These are phyloP conservation scores for Gastrolobium bilobum DNA, from an alignment of 306 rosid genomes.

Conservation along the genomic window DNA sequence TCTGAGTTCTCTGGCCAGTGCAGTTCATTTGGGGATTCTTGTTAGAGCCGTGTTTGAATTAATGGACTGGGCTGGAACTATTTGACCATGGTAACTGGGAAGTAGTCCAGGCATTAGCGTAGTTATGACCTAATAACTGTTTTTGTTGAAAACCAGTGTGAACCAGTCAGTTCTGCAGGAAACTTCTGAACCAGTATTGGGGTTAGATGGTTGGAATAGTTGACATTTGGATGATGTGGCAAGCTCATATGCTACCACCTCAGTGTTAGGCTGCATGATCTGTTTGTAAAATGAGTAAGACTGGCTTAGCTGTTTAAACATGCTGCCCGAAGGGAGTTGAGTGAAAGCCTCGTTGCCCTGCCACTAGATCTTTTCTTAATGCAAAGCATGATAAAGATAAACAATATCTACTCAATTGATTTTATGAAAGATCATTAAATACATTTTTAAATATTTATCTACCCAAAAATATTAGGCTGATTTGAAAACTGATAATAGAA, in stretches of 20 bases:
- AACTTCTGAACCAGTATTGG: background rate
- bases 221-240: conserved; percentile 12
- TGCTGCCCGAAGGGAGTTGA: conserved; percentile 23
- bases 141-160: conserved; percentile 15
- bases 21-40: conserved; percentile 26
- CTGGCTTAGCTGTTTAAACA: conserved; percentile 7
- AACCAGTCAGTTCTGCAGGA: background rate
- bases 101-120: background rate
- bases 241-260: conserved; percentile 22
- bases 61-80: background rate
- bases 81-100: conserved; percentile 7
- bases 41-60: background rate
- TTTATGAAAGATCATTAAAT: background rate
- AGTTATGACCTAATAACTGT: background rate
- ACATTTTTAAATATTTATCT: conserved; percentile 22
- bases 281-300: conserved; percentile 10
- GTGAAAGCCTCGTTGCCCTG: background rate
- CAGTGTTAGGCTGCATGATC: background rate
- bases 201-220: conserved; percentile 1
- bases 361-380: background rate
- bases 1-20: conserved; percentile 3
- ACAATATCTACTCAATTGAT: conserved; percentile 15
- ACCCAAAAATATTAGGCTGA: background rate
- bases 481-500: conserved; percentile 18
- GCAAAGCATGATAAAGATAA: conserved; percentile 39